These are phyloP conservation scores for Candida bentonensis DNA, from an alignment of 805 yeast genomes.

Conservation along the genomic window DNA sequence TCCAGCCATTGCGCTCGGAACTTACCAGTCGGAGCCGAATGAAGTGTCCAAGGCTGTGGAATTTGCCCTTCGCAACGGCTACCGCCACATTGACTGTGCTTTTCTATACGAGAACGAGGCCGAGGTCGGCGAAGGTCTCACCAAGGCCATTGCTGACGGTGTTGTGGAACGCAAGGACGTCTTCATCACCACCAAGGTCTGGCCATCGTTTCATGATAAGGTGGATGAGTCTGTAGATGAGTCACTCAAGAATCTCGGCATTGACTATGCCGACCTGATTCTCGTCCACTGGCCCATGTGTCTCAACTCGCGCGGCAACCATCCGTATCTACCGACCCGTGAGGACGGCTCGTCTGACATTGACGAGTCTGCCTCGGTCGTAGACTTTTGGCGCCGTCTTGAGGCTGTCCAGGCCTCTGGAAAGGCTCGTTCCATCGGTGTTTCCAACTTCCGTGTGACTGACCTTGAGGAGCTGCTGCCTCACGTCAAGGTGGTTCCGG, in stretches of 20 bases:
- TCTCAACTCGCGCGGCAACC: slow-evolving; percentile 28
- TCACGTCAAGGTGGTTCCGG: slow-evolving; percentile 44
- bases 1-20: slow-evolving; percentile 62
- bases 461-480: slow-evolving; percentile 37
- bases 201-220: slow-evolving; percentile 18
- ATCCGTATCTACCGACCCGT: slow-evolving; percentile 25
- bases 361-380: slow-evolving; percentile 28
- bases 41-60: slow-evolving; percentile 43
- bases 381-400: slow-evolving; percentile 47
- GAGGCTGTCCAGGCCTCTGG: slow-evolving; percentile 41
- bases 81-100: slow-evolving; percentile 70
- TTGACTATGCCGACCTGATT: slow-evolving; percentile 63
- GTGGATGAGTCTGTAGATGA: slow-evolving; percentile 38
- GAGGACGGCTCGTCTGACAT: slow-evolving; percentile 28
- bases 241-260: slow-evolving; percentile 44
- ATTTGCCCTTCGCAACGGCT: slow-evolving; percentile 47
- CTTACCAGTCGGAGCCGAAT: slow-evolving; percentile 48
- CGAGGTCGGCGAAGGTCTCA: slow-evolving; percentile 40
- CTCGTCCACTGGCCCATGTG: slow-evolving; percentile 72
- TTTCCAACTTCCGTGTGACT: slow-evolving; percentile 47
- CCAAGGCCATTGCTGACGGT: slow-evolving; percentile 19
- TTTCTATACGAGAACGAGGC: slow-evolving; percentile 53
- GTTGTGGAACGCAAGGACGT: slow-evolving; percentile 45
- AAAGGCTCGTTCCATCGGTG: slow-evolving; percentile 51
- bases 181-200: slow-evolving; percentile 53